These are phyloP conservation scores for Metroxylon sagu DNA, from an alignment of 176 grass and related monocot genomes.

Conservation along the genomic window DNA sequence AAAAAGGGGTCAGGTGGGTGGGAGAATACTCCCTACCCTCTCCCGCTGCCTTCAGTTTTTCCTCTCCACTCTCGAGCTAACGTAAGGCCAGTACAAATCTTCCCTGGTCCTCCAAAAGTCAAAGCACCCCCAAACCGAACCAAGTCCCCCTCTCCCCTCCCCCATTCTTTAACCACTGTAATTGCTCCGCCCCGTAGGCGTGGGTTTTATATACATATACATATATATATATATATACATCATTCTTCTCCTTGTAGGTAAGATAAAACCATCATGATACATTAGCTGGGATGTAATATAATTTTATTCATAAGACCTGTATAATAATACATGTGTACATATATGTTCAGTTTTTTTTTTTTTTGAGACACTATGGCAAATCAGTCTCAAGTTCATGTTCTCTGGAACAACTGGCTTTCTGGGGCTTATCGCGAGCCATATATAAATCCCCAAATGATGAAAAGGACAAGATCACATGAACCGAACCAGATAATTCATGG, in stretches of 20 bases:
- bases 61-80: neutral
- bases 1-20: slow-evolving; percentile 1
- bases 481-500: slow-evolving; percentile 29
- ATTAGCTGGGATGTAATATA: neutral
- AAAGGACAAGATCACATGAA: slow-evolving; percentile 27
- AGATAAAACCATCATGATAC: neutral
- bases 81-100: neutral
- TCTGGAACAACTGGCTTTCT: neutral
- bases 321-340: neutral
- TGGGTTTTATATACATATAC: neutral
- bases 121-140: neutral
- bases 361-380: neutral
- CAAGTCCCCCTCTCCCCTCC: neutral
- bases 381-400: neutral
- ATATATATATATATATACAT: neutral
- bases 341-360: neutral
- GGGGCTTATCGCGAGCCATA: neutral
- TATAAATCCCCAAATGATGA: slow-evolving; percentile 10
- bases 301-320: neutral
- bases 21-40: neutral
- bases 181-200: neutral
- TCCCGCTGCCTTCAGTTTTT: neutral
- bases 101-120: neutral
- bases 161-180: neutral
- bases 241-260: neutral